Evolutionary conservation across 768 basidiomycete genomes (phyloP).

Genomic region (Strobilomyces confusus): DNA sequence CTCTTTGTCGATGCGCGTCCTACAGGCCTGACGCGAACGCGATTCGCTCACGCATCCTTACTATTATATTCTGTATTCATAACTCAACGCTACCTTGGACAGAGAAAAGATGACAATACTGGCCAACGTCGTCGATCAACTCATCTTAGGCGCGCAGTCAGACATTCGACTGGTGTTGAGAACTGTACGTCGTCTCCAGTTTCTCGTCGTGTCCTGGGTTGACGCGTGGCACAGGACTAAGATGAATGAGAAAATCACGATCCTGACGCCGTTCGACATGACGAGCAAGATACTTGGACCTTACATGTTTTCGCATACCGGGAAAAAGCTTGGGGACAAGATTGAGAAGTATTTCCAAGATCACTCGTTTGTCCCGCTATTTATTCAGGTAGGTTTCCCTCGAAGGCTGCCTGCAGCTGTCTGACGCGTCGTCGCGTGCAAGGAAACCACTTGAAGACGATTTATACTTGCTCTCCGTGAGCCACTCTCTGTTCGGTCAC

Average conservation of each 20-base stretch:
- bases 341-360: constrained; percentile 98
- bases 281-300: constrained; percentile 89
- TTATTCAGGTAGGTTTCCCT: constrained; percentile 69
- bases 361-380: constrained; percentile 88
- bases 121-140: constrained; percentile 87
- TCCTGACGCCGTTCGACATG: constrained; percentile 90
- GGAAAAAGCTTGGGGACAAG: constrained; percentile 84
- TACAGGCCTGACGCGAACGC: constrained; percentile 72
- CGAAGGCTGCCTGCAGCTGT: neutral
- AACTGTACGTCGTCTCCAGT: constrained; percentile 56
- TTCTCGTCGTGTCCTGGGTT: neutral
- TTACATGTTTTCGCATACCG: constrained; percentile 80
- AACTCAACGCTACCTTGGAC: neutral
- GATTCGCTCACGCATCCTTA: constrained; percentile 83
- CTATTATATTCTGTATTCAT: constrained; percentile 56
- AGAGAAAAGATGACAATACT: constrained; percentile 95
- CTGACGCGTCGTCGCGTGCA: constrained; percentile 26
- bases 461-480: no score
- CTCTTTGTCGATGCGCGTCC: neutral
- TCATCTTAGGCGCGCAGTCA: constrained; percentile 83
- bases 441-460: constrained; percentile 94
- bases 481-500: no score
- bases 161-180: constrained; percentile 95
- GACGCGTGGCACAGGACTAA: constrained; percentile 52
- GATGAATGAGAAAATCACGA: constrained; percentile 88